A percentile compares a stretch with the other conserved stretches of the same genome.
Conservation (phyloP, 108 stramenopile genomes). For the Cyclotella kingstonii region DNA sequence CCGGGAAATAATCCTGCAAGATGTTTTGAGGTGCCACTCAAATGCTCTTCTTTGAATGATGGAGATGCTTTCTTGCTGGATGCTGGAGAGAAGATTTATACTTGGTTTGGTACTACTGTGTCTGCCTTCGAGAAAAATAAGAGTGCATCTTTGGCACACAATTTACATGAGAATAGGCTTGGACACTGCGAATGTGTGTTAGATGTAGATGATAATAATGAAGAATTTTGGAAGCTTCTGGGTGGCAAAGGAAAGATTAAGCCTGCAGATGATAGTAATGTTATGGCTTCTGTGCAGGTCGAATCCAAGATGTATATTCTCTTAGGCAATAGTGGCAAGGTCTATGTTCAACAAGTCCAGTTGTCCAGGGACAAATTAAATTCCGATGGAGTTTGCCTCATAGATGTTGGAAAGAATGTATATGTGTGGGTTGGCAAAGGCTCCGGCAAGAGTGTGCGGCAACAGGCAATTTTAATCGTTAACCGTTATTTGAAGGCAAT, state of each 20-base stretch:
- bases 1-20: slow-evolving; percentile 49
- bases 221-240: slow-evolving; percentile 81
- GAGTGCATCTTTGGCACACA: slow-evolving; percentile 51
- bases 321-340: slow-evolving; percentile 45
- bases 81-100: slow-evolving; percentile 73
- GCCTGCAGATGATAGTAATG: slow-evolving; percentile 42
- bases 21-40: slow-evolving; percentile 62
- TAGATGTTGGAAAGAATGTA: slow-evolving; percentile 70
- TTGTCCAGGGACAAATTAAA: slow-evolving; percentile 48
- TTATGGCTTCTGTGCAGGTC: slow-evolving; percentile 23
- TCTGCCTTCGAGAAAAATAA: slow-evolving; percentile 74
- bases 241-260: slow-evolving; percentile 65
- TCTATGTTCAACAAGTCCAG: slow-evolving; percentile 52
- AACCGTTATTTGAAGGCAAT: slow-evolving; percentile 15
- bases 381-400: slow-evolving; percentile 64
- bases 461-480: slow-evolving; percentile 54
- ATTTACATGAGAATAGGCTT: slow-evolving; percentile 58
- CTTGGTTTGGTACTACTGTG: slow-evolving; percentile 62
- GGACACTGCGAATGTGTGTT: slow-evolving; percentile 47
- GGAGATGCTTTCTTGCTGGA: slow-evolving; percentile 91
- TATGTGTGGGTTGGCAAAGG: slow-evolving; percentile 81
- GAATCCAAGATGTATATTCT: slow-evolving; percentile 49
- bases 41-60: slow-evolving; percentile 64
- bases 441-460: slow-evolving; percentile 60
- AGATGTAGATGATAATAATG: slow-evolving; percentile 54